Evolutionary conservation across 495 filamentous ascomycete genomes (phyloP), one percentile per base, ranked within the genome.

Genomic region (Penicillium samsonianum): DNA sequence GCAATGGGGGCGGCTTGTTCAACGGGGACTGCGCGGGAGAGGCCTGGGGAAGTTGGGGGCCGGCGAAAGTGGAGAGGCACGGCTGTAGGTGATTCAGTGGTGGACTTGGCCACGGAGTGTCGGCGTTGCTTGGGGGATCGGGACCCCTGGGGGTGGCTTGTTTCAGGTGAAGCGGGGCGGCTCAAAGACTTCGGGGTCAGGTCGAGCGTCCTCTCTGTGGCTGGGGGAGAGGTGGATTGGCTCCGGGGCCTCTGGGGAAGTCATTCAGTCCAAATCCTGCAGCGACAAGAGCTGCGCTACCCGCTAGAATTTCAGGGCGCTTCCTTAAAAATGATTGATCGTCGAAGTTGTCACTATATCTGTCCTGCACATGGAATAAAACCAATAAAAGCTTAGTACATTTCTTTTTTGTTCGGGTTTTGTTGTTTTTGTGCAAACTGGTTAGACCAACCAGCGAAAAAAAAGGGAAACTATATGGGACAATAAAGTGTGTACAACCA

Each of bases 1-100:
- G 52, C 53, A 2, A 60, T 50, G 2, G 63, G 48, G 1, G 64
- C 55, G 1, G 68, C 55, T 16, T 68, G 70, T 16, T 60, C 66
- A 31, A 61, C 59, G 14, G 79, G 73, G 1, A 70, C 63, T 14
- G 73, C 70, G 17, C 76, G 73, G 5, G 65, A 59, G 3, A 69
- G 53, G 8, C 71, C 56, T 9, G 75, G 77, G 6, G 75, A 80
- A 11, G 69, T 67, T 37, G 76, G 80, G 1, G 77, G 73, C 16
- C 69, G 73, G 38, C 78, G 75, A 67, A 81, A 82, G 60, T 78
- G 68, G 50, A 81, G 35, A 11, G 80, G 80, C 17, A 83, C 73
- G 7, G 78, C 78, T 17, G 80, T 80, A 12, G 80, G 77, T 16
- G 79, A 80, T 17, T 75, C 73, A 4, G 57, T 70, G 14, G 45